Evolutionary conservation across 495 filamentous ascomycete species (phyloP).

Genomic region (Lasiosphaeris hirsuta): DNA sequence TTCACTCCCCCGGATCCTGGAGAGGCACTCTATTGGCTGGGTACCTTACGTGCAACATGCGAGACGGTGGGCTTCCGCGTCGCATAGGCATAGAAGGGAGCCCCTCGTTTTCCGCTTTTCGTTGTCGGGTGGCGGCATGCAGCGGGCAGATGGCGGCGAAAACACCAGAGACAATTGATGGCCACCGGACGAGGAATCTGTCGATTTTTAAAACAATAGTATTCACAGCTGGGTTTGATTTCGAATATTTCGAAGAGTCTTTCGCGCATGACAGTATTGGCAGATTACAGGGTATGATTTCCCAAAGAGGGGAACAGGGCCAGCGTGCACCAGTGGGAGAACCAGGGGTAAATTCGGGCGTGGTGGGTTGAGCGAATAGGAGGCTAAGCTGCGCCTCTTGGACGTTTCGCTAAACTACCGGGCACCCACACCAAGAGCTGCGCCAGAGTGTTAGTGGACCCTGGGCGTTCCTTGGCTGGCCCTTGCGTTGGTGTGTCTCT

Average conservation of each 20-base stretch:
- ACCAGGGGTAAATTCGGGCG: conserved; percentile 18
- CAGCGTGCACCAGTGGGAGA: conserved; percentile 12
- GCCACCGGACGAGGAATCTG: not conserved
- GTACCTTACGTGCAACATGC: conserved; percentile 8
- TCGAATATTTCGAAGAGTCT: conserved; percentile 8
- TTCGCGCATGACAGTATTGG: conserved; percentile 11
- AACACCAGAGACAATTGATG: not conserved
- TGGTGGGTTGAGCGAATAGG: conserved; percentile 17
- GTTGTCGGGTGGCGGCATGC: not conserved
- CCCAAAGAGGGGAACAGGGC: conserved; percentile 8
- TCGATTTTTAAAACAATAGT: not conserved
- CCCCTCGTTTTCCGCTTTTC: not conserved
- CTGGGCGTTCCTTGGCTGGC: conserved; percentile 7
- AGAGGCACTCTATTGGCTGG: conserved; percentile 4
- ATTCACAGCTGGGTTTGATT: not conserved
- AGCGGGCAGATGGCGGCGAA: not conserved
- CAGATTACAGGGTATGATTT: conserved; percentile 20
- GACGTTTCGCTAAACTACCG: conserved; percentile 31
- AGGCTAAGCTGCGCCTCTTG: conserved; percentile 19
- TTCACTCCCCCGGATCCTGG: conserved; percentile 1
- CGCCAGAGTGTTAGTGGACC: conserved; percentile 21
- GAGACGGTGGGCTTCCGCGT: not conserved
- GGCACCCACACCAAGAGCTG: conserved; percentile 14
- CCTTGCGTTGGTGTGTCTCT: conserved; percentile 18
- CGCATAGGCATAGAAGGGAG: not conserved